Evolutionary conservation across 2,329 filamentous ascomycete genomes (phyloP).

Genomic region (Aspergillus alliaceus): DNA sequence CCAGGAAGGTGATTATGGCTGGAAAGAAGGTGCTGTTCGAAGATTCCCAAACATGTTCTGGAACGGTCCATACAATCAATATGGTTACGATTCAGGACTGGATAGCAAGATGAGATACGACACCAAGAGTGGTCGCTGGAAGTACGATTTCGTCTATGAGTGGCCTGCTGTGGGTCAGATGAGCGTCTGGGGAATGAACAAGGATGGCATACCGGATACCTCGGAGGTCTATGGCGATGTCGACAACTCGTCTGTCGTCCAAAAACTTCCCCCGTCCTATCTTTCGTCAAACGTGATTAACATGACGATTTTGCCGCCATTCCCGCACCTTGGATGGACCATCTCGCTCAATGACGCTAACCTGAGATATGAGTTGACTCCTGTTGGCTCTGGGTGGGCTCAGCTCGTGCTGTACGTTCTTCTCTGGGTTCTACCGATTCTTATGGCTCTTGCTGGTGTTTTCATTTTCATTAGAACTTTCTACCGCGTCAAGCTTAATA

Average conservation of each 20-base stretch:
- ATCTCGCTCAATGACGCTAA: slow-evolving; percentile 57
- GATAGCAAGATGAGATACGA: slow-evolving; percentile 53
- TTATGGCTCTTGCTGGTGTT: slow-evolving; percentile 51
- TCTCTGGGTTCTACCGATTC: slow-evolving; percentile 54
- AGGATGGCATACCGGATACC: slow-evolving; percentile 61
- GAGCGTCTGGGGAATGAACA: slow-evolving; percentile 67
- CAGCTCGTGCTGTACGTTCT: slow-evolving; percentile 59
- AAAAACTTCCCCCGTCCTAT: slow-evolving; percentile 63
- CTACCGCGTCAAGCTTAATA: slow-evolving; percentile 64
- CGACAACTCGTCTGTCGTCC: slow-evolving; percentile 55
- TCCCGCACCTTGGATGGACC: slow-evolving; percentile 56
- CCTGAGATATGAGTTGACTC: slow-evolving; percentile 54
- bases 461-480: slow-evolving; percentile 62
- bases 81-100: slow-evolving; percentile 62
- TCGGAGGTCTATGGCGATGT: slow-evolving; percentile 62
- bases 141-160: slow-evolving; percentile 61
- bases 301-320: slow-evolving; percentile 56
- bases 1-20: slow-evolving; percentile 59
- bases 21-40: slow-evolving; percentile 38
- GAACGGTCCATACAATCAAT: slow-evolving; percentile 64
- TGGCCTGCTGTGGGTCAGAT: slow-evolving; percentile 63
- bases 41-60: slow-evolving; percentile 64
- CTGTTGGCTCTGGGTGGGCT: slow-evolving; percentile 53
- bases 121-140: slow-evolving; percentile 52
- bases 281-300: slow-evolving; percentile 60